Evolutionary conservation across 495 filamentous ascomycete species (phyloP).

Genomic region (Penicillium alfredii): DNA sequence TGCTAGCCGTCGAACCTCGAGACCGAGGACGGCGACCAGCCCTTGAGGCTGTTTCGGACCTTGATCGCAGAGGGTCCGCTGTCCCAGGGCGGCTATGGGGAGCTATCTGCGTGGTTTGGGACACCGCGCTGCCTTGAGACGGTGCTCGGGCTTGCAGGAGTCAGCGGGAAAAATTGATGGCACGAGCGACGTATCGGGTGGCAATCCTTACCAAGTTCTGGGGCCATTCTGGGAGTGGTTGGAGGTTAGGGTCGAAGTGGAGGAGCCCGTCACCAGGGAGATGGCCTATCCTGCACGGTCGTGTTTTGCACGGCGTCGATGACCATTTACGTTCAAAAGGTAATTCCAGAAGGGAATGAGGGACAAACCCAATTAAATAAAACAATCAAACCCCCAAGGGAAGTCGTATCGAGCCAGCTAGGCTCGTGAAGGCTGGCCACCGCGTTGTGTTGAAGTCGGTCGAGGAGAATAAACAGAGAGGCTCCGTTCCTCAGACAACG

Average conservation of each 20-base stretch:
- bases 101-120: constrained; percentile 35
- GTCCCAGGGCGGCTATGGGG: constrained; percentile 41
- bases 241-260: constrained; percentile 18
- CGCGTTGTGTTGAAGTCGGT: constrained; percentile 22
- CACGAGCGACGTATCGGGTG: not conserved
- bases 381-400: constrained; percentile 1
- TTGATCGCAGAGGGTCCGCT: constrained; percentile 45
- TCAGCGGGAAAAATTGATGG: not conserved
- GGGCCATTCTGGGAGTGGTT: constrained; percentile 17
- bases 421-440: constrained; percentile 9
- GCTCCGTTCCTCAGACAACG: constrained; percentile 30
- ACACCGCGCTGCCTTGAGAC: constrained; percentile 27
- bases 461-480: constrained; percentile 26
- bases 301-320: constrained; percentile 10
- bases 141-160: constrained; percentile 13
- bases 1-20: constrained; percentile 79
- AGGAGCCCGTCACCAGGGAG: constrained; percentile 29
- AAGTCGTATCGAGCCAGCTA: constrained; percentile 8
- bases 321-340: constrained; percentile 7
- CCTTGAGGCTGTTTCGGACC: constrained; percentile 55
- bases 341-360: constrained; percentile 5
- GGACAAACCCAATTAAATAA: not conserved
- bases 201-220: constrained; percentile 21
- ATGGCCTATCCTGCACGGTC: constrained; percentile 19
- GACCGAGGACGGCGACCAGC: constrained; percentile 65